Conservation (phyloP, 225 moss, liverwort and hornwort species). For the Marchantia paleacea region DNA sequence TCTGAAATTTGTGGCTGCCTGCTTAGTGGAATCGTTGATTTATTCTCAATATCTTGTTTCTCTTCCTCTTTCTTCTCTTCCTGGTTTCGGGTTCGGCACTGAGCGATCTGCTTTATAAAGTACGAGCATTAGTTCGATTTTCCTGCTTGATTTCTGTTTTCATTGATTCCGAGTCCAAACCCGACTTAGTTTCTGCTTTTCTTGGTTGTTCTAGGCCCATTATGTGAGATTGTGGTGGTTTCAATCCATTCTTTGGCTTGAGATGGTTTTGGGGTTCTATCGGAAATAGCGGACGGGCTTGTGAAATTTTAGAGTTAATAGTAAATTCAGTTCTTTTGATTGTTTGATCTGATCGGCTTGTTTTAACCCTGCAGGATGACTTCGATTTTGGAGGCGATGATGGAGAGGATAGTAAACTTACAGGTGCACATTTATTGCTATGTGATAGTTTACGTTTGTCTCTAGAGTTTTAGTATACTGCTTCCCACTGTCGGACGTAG, state of each 20-base stretch:
- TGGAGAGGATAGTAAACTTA: slow-evolving; percentile 44
- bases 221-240: not conserved
- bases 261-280: not conserved
- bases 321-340: too few relatives aligned
- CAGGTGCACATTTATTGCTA: not conserved
- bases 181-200: not conserved
- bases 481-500: too few relatives aligned
- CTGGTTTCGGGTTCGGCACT: too few relatives aligned
- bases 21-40: not conserved
- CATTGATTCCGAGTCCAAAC: not conserved
- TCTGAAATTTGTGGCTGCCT: not conserved
- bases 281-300: not conserved
- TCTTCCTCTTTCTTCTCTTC: not conserved
- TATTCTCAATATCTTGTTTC: not conserved
- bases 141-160: not conserved
- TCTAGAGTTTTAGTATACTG: not conserved
- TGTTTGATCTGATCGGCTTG: not conserved
- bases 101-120: not conserved
- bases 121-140: not conserved
- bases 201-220: too few relatives aligned
- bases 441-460: not conserved
- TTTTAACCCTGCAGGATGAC: slow-evolving; percentile 44
- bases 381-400: slow-evolving; percentile 91
- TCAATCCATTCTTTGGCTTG: not conserved
- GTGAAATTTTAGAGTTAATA: too few relatives aligned